A percentile compares a stretch with the other conserved stretches of the same genome.
phyloP scores from a whole-genome alignment of 2,329 filamentous ascomycete species.

The Fusarium drepaniforme region DNA sequence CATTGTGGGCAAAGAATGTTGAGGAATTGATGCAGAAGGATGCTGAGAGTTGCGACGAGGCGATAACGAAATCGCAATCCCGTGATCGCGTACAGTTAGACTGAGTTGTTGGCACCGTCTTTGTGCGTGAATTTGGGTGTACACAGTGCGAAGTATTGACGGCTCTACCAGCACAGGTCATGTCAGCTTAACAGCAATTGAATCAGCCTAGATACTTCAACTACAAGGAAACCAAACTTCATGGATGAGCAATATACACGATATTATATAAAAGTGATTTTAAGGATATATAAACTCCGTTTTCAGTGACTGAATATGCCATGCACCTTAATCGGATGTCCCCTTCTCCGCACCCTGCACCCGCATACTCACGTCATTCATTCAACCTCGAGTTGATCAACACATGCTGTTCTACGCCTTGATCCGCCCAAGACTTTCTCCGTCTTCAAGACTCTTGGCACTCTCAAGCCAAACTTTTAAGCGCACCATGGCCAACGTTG shows the following conservation, averaged over 20 bases:
- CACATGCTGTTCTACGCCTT: background rate
- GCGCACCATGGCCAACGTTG: constrained; percentile 57
- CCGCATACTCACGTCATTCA: constrained; percentile 31
- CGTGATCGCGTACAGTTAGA: constrained; percentile 11
- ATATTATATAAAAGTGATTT: background rate
- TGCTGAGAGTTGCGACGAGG: background rate
- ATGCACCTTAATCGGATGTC: constrained; percentile 6
- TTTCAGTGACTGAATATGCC: background rate
- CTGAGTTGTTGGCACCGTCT: background rate
- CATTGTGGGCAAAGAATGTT: constrained; percentile 48
- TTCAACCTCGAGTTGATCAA: constrained; percentile 11
- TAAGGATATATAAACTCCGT: background rate
- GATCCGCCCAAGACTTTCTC: background rate
- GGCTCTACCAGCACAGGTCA: background rate
- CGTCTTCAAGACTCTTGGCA: background rate
- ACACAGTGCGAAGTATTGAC: background rate
- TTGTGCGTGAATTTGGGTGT: accelerated
- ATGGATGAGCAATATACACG: background rate
- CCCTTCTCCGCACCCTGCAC: constrained; percentile 23
- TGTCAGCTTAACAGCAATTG: background rate
- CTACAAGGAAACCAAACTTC: background rate
- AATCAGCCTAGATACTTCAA: background rate
- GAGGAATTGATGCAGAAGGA: background rate
- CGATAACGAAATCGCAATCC: constrained; percentile 5
- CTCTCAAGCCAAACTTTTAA: background rate